Evolutionary conservation across 805 yeast species (phyloP), one percentile per base, ranked within the genome.

Genomic region (Yamadazyma sp.): DNA sequence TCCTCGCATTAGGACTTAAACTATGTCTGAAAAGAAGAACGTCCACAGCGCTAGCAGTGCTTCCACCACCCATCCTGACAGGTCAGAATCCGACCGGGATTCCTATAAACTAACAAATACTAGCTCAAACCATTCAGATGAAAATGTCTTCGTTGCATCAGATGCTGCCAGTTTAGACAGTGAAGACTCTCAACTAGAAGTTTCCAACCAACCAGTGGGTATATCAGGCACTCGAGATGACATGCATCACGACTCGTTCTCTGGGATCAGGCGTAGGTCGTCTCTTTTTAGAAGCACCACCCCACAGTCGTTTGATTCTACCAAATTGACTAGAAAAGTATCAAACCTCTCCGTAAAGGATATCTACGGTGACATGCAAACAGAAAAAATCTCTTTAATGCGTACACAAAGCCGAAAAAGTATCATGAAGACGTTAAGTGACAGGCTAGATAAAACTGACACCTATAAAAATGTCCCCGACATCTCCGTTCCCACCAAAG

Each of bases 361-460:
- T 23, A 62, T 73, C 11, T 74, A 72, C 42, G 74, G 71, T 5
- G 64, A 63, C 19, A 44, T 63, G 41, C 53, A 55, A 13, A 59
- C 62, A 0, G 55, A 62, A 11, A 59, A 60, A 35, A 62, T 75
- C 13, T 55, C 59, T 4, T 42, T 76, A 26, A 57, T 53, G 16
- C 60, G 82, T 33, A 64, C 70, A 6, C 60, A 58, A 18, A 73
- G 80, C 1, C 57, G 67, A 28, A 64, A 60, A 17, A 67, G 79
- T 0, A 67, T 77, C 25, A 51, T 72, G 16, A 59, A 58, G n/a
- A 57, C 69, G 1, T 52, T 60, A 22, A 53, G 62, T 33, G 48
- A 53, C 14, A 39, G 67, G 29, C 59, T 54, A 18, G 51, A 42
- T 15, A 35, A 40, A n/a, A 32, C 17, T 15, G 47, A 48, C 16